A percentile compares a stretch with the other conserved stretches of the same genome.
Conservation (phyloP, 2,329 filamentous ascomycete genomes). For the Arthrobotrys conoides region DNA sequence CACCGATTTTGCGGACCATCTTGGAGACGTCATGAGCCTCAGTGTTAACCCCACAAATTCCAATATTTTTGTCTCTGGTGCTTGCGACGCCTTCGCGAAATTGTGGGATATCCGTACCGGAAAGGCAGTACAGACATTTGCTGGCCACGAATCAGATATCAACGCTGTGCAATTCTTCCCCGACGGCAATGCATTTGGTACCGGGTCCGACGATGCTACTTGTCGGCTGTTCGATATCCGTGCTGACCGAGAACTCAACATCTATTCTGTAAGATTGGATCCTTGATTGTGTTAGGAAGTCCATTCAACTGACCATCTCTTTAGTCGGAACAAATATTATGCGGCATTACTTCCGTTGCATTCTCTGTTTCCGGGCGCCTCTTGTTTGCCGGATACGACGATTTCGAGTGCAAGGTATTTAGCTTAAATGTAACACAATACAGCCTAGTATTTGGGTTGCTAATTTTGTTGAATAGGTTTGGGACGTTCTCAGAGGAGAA, state of each 20-base stretch:
- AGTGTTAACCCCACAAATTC: constrained; percentile 99
- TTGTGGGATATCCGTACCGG: constrained; percentile 98
- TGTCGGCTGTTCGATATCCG: constrained; percentile 98
- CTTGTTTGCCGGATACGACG: constrained; percentile 96
- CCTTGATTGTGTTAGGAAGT: background rate
- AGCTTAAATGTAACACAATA: constrained; percentile 5
- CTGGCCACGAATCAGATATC: constrained; percentile 98
- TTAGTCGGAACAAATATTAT: constrained; percentile 95
- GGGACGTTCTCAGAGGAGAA: constrained; percentile 96
- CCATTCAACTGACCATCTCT: constrained; percentile 46
- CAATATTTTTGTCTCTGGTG: constrained; percentile 99
- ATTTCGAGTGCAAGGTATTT: constrained; percentile 99
- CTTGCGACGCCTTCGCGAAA: constrained; percentile 98
- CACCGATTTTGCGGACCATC: constrained; percentile 96
- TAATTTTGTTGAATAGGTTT: constrained; percentile 76
- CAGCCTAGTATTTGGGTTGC: background rate
- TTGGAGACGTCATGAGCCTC: constrained; percentile 99
- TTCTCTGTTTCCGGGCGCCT: constrained; percentile 96
- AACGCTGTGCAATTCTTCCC: constrained; percentile 99
- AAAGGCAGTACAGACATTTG: constrained; percentile 98
- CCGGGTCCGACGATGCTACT: constrained; percentile 96
- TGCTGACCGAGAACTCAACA: constrained; percentile 84
- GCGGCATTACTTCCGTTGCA: constrained; percentile 97
- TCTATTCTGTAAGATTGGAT: constrained; percentile 73
- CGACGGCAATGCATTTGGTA: constrained; percentile 97